phyloP scores from a whole-genome alignment of 345 rosid genomes.

The Gossypium ekmanianum region DNA sequence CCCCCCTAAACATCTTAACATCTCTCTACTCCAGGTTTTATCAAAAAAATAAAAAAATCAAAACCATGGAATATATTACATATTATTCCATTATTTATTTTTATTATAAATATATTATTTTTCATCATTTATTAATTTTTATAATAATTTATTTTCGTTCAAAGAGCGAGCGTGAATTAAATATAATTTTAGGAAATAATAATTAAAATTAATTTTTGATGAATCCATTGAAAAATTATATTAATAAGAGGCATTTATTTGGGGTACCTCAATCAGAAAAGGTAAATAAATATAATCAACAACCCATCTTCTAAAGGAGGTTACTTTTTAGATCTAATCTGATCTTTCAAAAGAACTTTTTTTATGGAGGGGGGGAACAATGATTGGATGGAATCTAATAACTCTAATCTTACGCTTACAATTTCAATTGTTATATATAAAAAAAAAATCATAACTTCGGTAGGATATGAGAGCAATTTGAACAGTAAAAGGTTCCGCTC shows the following conservation, averaged over 20 bases:
- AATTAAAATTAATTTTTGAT: too few species aligned
- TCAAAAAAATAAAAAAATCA: neutral
- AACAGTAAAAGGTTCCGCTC: neutral
- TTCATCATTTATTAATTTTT: too few species aligned
- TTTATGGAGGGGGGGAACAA: neutral
- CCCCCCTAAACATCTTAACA: neutral
- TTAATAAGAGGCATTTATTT: too few species aligned
- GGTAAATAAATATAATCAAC: slow-evolving; percentile 9
- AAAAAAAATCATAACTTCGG: too few species aligned
- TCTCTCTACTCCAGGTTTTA: neutral
- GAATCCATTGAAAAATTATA: too few species aligned
- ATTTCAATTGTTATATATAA: neutral
- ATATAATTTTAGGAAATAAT: too few species aligned
- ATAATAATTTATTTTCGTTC: too few species aligned
- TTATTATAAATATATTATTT: too few species aligned
- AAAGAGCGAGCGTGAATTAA: too few species aligned
- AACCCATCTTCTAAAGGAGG: neutral
- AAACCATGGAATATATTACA: too few species aligned
- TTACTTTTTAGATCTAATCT: neutral
- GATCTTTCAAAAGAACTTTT: neutral
- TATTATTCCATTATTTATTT: too few species aligned
- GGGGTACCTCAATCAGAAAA: neutral
- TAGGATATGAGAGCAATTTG: neutral
- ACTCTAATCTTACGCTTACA: slow-evolving; percentile 11
- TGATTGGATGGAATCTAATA: slow-evolving; percentile 10